Evolutionary conservation across 2,329 filamentous ascomycete species (phyloP), one percentile per base, ranked within the genome.

Genomic region (Paecilomyces sp.): DNA sequence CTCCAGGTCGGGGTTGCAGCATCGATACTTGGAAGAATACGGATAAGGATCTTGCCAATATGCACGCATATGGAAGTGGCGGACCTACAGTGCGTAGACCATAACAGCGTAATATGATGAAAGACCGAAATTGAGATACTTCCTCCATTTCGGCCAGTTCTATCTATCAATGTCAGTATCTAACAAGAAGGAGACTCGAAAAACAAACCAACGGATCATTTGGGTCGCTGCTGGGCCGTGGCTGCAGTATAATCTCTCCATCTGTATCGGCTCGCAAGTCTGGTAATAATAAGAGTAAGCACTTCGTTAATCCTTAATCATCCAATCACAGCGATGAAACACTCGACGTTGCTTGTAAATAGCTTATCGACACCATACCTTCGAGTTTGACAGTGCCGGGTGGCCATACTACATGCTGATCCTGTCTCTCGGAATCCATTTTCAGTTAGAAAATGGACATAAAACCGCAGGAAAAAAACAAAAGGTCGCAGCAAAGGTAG

Each of bases 1-100:
- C 71, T 74, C 79, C 80, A 82, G 7, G 74, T 75, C 3, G 74
- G 72, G 8, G 71, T 68, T 24, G 75, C 77, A 25, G 76, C 75
- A 6, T 79, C 74, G 34, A 79, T 47, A 47, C 36, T 47, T 7
- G n/a, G 15, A 15, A 47, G 36, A 18, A 15, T 15, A 6, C 8
- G 6, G 15, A 15, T 47, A 47, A 47, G 36, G 7, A 47, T 47
- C 13, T 47, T 1, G 7, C 6, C 36, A n/a, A 47, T 47, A 18
- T 18, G 36, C 15, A 18, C 6, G 36, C 15, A 18, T 18, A 15
- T 18, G 36, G 15, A 6, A n/a, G 36, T 47, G 36, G 18, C 7
- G 15, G 36, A 47, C 36, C n/a, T 18, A 62, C 57, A 73, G 68
- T n/a, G 67, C 70, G 60, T 71, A 76, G 9, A 75, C 71, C 67